phyloP scores from a whole-genome alignment of 208 protist species.

The Leishmania braziliensis region DNA sequence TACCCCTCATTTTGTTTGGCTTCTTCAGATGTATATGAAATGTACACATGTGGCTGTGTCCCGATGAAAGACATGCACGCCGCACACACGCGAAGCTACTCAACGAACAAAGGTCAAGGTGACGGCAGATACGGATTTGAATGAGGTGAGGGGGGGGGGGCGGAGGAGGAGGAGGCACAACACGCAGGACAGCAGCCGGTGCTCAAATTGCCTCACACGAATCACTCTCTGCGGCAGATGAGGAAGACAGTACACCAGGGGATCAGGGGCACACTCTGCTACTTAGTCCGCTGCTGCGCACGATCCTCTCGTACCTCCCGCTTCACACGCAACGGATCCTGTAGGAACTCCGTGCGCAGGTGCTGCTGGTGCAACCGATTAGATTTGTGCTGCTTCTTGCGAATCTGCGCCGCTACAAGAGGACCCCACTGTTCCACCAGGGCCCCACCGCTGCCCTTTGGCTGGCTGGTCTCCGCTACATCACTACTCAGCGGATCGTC shows the following conservation, averaged over 20 bases:
- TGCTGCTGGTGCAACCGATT: slow-evolving; percentile 51
- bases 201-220: neutral
- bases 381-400: slow-evolving; percentile 79
- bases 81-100: neutral
- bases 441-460: neutral
- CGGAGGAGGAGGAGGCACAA: neutral
- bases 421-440: slow-evolving; percentile 59
- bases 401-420: slow-evolving; percentile 55
- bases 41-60: neutral
- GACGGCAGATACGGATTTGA: neutral
- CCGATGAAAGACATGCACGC: neutral
- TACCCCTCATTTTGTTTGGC: neutral
- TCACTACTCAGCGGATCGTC: neutral
- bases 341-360: slow-evolving; percentile 62
- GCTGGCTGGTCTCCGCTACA: neutral
- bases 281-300: slow-evolving; percentile 12
- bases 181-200: neutral
- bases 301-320: slow-evolving; percentile 27
- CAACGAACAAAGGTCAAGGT: neutral
- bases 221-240: neutral
- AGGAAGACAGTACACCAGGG: neutral
- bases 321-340: slow-evolving; percentile 72
- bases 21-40: neutral
- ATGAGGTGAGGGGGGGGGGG: too few relatives aligned
- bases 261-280: neutral